Evolutionary conservation across 371 early-diverging fungal species (phyloP).

Genomic region (Capniomyces stellatus): DNA sequence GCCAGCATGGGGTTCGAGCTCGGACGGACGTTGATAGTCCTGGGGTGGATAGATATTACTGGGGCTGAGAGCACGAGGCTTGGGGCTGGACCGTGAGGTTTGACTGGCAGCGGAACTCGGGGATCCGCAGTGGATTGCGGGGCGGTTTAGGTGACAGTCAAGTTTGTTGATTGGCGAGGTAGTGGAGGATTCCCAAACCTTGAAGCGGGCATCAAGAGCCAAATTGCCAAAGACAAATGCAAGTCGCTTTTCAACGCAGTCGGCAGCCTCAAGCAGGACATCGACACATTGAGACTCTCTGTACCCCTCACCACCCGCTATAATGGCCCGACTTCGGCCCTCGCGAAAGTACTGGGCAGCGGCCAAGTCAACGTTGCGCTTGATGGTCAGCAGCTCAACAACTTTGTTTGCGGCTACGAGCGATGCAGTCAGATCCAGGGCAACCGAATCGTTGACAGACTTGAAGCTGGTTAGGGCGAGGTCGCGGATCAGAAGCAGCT

Average conservation of each 20-base stretch:
- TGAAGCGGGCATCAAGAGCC: no score
- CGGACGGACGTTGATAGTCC: no score
- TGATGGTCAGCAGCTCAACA: not conserved
- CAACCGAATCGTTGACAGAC: not conserved
- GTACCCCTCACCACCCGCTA: not conserved
- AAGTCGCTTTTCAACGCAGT: not conserved
- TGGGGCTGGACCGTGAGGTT: no score
- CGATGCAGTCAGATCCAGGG: not conserved
- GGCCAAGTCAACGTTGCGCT: not conserved
- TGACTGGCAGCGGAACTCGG: no score
- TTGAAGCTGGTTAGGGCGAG: not conserved
- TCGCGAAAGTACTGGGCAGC: not conserved
- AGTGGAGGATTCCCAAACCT: no score
- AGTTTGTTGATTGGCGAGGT: no score
- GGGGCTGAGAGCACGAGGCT: no score
- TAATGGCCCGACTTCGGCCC: not conserved
- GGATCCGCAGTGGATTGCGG: no score
- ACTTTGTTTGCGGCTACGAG: not conserved
- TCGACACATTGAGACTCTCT: conserved; percentile 1
- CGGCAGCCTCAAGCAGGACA: conserved; percentile 1
- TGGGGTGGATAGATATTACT: no score
- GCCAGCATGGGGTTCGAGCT: no score
- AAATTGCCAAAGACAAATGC: conserved; percentile 1
- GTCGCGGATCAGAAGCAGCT: not conserved
- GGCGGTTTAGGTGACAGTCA: no score